Conservation (phyloP, 2,329 filamentous ascomycete genomes). For the Aureobasidium pullulans region DNA sequence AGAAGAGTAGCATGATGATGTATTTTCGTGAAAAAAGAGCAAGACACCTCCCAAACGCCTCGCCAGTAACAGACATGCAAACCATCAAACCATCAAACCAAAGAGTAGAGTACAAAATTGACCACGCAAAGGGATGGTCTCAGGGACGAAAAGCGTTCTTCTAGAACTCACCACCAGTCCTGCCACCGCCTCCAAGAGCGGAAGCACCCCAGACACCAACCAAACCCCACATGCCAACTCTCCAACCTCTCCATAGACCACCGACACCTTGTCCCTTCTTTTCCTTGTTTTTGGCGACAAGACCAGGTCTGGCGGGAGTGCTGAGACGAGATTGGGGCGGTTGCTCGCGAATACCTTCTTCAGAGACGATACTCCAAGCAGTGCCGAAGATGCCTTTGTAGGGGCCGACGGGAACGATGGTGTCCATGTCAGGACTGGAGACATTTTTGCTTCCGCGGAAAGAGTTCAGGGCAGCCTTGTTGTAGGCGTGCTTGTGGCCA, state of each 20-base stretch:
- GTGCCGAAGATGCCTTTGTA: slow-evolving; percentile 87
- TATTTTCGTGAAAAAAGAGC: not conserved
- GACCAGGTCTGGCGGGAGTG: slow-evolving; percentile 24
- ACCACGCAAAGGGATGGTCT: not conserved
- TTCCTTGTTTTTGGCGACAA: slow-evolving; percentile 32
- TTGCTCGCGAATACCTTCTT: slow-evolving; percentile 59
- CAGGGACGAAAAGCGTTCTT: not conserved
- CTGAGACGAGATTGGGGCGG: slow-evolving; percentile 26
- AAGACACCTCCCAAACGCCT: not conserved
- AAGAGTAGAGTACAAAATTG: not conserved
- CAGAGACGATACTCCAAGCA: slow-evolving; percentile 76
- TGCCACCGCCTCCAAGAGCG: slow-evolving; percentile 14
- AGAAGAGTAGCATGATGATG: not conserved
- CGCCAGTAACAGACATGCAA: not conserved
- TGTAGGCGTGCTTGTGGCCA: slow-evolving; percentile 13
- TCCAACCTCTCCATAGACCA: slow-evolving; percentile 67
- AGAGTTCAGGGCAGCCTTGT: slow-evolving; percentile 20
- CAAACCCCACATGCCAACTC: slow-evolving; percentile 70
- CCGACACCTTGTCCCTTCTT: slow-evolving; percentile 59
- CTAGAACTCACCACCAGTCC: slow-evolving; percentile 15
- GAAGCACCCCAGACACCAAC: slow-evolving; percentile 56
- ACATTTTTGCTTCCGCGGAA: slow-evolving; percentile 19
- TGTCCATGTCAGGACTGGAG: slow-evolving; percentile 45
- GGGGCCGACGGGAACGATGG: slow-evolving; percentile 69
- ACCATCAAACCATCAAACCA: not conserved